Evolutionary conservation across 768 basidiomycete species (phyloP).

Genomic region (Auriscalpium microsporum): DNA sequence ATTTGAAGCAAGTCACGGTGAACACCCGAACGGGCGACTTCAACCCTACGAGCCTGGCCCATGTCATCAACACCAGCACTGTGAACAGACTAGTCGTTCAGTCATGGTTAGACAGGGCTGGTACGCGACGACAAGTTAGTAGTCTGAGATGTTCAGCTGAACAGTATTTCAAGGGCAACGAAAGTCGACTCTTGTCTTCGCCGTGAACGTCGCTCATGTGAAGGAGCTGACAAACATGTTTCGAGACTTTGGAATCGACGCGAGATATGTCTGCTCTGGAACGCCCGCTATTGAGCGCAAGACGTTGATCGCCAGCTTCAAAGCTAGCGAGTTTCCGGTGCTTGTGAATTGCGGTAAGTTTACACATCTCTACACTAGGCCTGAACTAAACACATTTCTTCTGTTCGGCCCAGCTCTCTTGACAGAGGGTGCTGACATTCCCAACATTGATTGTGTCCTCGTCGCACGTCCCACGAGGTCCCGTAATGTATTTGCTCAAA

Average conservation of each 20-base stretch:
- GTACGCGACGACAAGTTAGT: conserved; percentile 30
- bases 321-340: conserved; percentile 68
- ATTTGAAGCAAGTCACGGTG: conserved; percentile 59
- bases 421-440: conserved; percentile 93
- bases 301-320: conserved; percentile 58
- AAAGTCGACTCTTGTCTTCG: conserved; percentile 89
- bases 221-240: conserved; percentile 65
- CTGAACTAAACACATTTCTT: background rate
- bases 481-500: conserved; percentile 83
- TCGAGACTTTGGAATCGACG: conserved; percentile 70
- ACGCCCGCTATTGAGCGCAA: conserved; percentile 61
- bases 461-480: conserved; percentile 86
- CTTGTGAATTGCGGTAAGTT: conserved; percentile 76
- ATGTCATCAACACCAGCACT: conserved; percentile 71
- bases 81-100: conserved; percentile 74
- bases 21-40: conserved; percentile 74
- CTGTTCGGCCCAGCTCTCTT: conserved; percentile 51
- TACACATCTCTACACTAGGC: background rate
- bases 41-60: conserved; percentile 65
- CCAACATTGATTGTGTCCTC: conserved; percentile 87
- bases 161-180: conserved; percentile 37
- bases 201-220: conserved; percentile 79
- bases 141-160: background rate
- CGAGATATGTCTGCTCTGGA: conserved; percentile 65
- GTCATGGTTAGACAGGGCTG: conserved; percentile 79